Evolutionary conservation across 257 asterid genomes (phyloP), one percentile per base, ranked within the genome.

Genomic region (Nicotiana obtusifolia): DNA sequence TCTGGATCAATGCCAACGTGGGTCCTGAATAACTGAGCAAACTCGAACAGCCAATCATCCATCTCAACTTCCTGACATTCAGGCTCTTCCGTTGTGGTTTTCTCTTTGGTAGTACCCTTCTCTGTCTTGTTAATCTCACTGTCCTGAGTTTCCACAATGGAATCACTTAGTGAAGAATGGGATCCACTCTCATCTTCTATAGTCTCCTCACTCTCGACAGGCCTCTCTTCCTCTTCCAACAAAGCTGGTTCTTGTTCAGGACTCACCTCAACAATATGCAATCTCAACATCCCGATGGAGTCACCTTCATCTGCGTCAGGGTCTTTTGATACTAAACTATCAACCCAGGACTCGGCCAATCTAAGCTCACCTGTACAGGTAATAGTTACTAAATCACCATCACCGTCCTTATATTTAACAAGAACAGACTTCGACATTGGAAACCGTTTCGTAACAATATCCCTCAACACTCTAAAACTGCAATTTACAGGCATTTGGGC

Each of bases 11-110:
- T 92, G 65, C 99, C 98, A 2, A 95, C 94, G 81, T 91, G 97
- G 71, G 91, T 84, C 37, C 97, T 87, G 90, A 95, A 95, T 54
- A 95, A 88, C 88, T 95, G 97, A 1, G 98, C 99, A 75, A 95
- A 95, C 86, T 95, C 97, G 78, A 93, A 92, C 14, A 94, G 83
- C 99, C 99, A 95, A 83, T 93, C 99, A 82, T 95, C 98, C 91
- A 93, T 93, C 64, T 95, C 99, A 76, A 93, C 96, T 83, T 95
- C 99, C 89, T 95, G 93, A 64, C 86, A 86, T 82, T 91, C 97
- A 1, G 87, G 89, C 31, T 90, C 97, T 49, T 89, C 98, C 28
- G 88, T 17, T 20, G 83, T 85, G 82, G 67, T 76, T 89, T 89
- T 91, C 80, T 82, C 94, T 81, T 91, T 88, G 60, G 81, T 59